These are phyloP conservation scores for Paecilomyces fulvus DNA, from an alignment of 2,329 filamentous ascomycete genomes.

Conservation along the genomic window DNA sequence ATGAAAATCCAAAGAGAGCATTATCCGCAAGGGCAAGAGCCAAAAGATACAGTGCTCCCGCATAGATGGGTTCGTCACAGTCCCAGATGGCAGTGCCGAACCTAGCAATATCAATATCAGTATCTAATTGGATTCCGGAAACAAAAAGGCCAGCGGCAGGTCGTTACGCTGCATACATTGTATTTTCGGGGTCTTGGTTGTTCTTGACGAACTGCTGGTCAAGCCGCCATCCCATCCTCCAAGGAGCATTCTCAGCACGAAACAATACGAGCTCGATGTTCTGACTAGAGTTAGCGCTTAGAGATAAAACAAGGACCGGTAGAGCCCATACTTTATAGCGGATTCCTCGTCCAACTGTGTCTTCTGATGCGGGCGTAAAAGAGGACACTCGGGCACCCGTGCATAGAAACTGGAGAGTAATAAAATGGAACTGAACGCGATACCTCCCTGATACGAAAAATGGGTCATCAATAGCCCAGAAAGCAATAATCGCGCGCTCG, in stretches of 20 bases:
- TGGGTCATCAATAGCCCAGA: slow-evolving; percentile 3
- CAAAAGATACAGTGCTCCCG: neutral
- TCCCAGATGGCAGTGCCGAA: neutral
- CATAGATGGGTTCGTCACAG: neutral
- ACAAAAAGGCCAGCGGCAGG: too few species aligned
- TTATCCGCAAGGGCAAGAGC: neutral
- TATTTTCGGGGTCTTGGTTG: neutral
- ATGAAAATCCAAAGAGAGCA: neutral
- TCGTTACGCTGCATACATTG: neutral
- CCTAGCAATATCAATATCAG: neutral
- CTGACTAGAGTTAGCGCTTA: neutral
- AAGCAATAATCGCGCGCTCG: slow-evolving; percentile 2
- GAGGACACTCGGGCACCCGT: slow-evolving; percentile 1
- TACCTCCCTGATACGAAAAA: slow-evolving; percentile 5
- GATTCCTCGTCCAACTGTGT: slow-evolving; percentile 1
- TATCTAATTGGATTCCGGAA: neutral
- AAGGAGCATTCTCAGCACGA: neutral
- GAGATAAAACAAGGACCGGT: neutral
- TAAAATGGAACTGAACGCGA: slow-evolving; percentile 5
- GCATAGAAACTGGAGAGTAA: slow-evolving; percentile 4
- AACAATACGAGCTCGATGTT: neutral
- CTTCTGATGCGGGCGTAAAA: slow-evolving; percentile 1
- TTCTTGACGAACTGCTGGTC: neutral
- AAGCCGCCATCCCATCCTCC: neutral
- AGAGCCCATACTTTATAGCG: slow-evolving; percentile 3